Base-by-base conservation (phyloP, 1,284 basidiomycete species). In the Xerocomus nothofagi region DNA sequence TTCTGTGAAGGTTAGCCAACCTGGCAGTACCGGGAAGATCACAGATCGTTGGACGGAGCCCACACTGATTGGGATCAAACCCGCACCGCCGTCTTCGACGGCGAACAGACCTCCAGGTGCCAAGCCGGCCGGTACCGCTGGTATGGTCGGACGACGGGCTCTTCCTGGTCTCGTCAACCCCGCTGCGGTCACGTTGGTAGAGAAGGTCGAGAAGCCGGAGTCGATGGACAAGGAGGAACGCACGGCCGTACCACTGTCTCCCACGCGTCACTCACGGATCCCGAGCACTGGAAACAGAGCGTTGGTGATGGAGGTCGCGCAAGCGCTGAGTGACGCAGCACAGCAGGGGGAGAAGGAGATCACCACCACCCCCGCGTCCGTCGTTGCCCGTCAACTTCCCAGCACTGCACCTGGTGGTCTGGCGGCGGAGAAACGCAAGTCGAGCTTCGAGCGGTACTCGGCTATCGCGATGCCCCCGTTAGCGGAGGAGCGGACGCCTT, bases 281-380 rank as follows among this genome's bases (percentile, higher is more conserved):
- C 80, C 85, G 5, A 86, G 80, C 59, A 80, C 85, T 1, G 84
- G 85, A 4, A 82, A 78, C 44, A 72, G 88, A 50, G 80, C 84
- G 18, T 81, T 80, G 14, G 86, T 83, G 20, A 89, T 90, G 87
- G 86, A 89, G 44, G 79, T 90, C 4, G 86, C 86, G 2, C 82
- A 84, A 61, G 75, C 78, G 9, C 67, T 88, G 53, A 73, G 67
- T 24, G 75, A 80, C 45, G 70, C 63, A 12, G 50, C 56, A 21
- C 44, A 53, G 36, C 56, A 56, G 38, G 41, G 52, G 23, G 50
- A 50, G 7, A 44, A 44, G 12, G 58, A 31, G 6, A 26, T 8
- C 2, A 12, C 27, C 6, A 11, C 33, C 15, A 14, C 17, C 0
- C 7, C 36, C 1, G 11, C 23, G 4, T 6, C 36, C 4, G 9